Conservation (phyloP, 805 yeast species). For the Ogataea degrootiae region DNA sequence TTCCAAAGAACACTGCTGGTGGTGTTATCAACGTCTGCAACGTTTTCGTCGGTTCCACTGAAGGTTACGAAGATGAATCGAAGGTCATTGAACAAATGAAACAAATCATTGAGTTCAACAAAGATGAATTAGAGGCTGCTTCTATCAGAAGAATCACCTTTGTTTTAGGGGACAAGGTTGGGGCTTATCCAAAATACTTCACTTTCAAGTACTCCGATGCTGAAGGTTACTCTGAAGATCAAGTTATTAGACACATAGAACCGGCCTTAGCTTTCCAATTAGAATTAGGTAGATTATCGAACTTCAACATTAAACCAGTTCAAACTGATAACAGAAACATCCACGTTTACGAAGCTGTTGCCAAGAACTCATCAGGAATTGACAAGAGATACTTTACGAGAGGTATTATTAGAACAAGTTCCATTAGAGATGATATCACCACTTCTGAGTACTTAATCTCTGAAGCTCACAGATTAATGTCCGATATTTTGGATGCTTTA, state of each 20-base stretch:
- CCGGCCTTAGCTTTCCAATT: constrained; percentile 98
- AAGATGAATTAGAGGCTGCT: constrained; percentile 63
- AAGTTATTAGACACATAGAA: constrained; percentile 94
- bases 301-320: constrained; percentile 91
- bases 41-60: constrained; percentile 67
- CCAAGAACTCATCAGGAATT: constrained; percentile 79
- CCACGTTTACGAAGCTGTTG: constrained; percentile 95
- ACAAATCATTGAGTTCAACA: constrained; percentile 61
- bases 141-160: constrained; percentile 91
- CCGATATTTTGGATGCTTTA: constrained; percentile 90
- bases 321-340: constrained; percentile 96
- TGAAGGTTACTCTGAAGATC: constrained; percentile 79
- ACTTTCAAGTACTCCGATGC: constrained; percentile 62
- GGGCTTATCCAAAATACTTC: constrained; percentile 90
- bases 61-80: constrained; percentile 68
- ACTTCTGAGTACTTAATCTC: constrained; percentile 92
- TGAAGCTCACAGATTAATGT: constrained; percentile 94
- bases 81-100: constrained; percentile 59
- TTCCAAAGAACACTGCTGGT: constrained; percentile 45
- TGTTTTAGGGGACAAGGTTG: constrained; percentile 77
- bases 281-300: constrained; percentile 89
- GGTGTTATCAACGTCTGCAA: constrained; percentile 76
- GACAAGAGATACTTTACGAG: constrained; percentile 96
- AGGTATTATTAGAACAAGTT: constrained; percentile 95
- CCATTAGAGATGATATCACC: constrained; percentile 86